These are phyloP conservation scores for Fragaria nilgerrensis DNA, from an alignment of 306 rosid genomes.

Conservation along the genomic window DNA sequence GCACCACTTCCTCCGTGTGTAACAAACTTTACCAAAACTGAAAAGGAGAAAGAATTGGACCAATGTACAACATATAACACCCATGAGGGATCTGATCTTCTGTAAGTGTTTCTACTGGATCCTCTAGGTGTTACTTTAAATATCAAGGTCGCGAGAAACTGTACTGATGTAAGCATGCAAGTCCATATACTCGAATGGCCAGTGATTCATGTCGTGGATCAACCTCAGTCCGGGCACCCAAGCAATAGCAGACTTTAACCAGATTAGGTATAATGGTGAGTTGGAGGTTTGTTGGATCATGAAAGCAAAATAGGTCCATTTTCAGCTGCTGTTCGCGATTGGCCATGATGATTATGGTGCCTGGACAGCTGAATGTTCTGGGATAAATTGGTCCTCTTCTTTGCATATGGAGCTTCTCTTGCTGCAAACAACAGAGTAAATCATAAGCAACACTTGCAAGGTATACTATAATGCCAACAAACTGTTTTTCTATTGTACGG, in stretches of 20 bases:
- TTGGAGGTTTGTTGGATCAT: conserved; percentile 20
- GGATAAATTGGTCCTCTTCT: conserved; percentile 75
- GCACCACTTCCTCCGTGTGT: conserved; percentile 25
- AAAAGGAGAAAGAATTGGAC: conserved; percentile 23
- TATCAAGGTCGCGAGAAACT: neutral
- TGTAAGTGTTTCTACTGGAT: conserved; percentile 22
- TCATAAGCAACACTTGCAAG: conserved; percentile 14
- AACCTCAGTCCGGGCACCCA: conserved; percentile 18
- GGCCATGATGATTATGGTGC: conserved; percentile 62
- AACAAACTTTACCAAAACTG: conserved; percentile 21
- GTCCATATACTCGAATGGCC: neutral
- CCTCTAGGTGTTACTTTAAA: neutral
- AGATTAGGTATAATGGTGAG: conserved; percentile 6
- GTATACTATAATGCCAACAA: neutral
- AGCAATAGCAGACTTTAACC: conserved; percentile 16
- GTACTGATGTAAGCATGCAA: neutral
- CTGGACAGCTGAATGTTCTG: conserved; percentile 83
- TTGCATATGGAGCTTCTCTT: conserved; percentile 94
- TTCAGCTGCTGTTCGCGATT: conserved; percentile 71
- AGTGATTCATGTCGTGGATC: neutral
- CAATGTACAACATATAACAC: conserved; percentile 44
- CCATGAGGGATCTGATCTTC: conserved; percentile 22
- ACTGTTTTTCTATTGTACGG: neutral
- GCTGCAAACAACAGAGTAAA: conserved; percentile 43
- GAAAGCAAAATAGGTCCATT: conserved; percentile 83